Percentiles rank a stretch among this genome's conserved stretches.
These are phyloP conservation scores for Oryza officinalis DNA, from an alignment of 176 grass and related monocot genomes.

Conservation along the genomic window DNA sequence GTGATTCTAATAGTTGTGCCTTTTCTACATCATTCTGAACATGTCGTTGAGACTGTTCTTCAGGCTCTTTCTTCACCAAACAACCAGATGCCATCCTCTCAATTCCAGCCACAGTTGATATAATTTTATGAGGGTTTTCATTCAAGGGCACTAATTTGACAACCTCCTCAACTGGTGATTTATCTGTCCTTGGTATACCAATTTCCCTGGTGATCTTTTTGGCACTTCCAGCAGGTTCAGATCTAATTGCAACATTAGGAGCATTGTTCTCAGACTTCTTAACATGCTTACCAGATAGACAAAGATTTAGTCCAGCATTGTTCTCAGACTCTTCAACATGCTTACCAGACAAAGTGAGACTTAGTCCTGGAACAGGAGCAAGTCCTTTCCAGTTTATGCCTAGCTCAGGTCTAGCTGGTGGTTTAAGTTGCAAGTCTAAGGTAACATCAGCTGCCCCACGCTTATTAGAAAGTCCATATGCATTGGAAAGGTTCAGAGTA, in stretches of 20 bases:
- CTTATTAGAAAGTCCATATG: conserved; percentile 26
- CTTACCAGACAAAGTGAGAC: conserved; percentile 52
- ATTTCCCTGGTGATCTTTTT: conserved; percentile 21
- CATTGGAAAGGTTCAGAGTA: conserved; percentile 28
- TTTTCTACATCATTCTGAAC: conserved; percentile 26
- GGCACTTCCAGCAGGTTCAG: conserved; percentile 26
- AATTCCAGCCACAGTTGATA: conserved; percentile 23
- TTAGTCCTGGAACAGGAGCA: conserved; percentile 48
- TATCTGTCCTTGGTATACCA: conserved; percentile 16
- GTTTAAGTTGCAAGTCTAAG: conserved; percentile 68
- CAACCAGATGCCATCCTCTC: conserved; percentile 6
- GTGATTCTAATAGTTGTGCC: neutral
- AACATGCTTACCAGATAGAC: conserved; percentile 47
- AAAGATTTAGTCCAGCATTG: conserved; percentile 48
- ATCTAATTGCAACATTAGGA: conserved; percentile 27
- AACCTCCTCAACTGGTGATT: conserved; percentile 27
- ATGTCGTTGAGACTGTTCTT: conserved; percentile 31
- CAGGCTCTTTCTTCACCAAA: conserved; percentile 51
- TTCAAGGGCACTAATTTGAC: neutral
- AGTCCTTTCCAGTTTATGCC: conserved; percentile 56
- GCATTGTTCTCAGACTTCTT: conserved; percentile 14
- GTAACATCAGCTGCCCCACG: conserved; percentile 45
- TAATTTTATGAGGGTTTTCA: conserved; percentile 24
- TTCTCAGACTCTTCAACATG: conserved; percentile 28
- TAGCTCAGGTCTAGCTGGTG: conserved; percentile 54